phyloP scores from a whole-genome alignment of 169 alveolate species.

The Plasmodium relictum region DNA sequence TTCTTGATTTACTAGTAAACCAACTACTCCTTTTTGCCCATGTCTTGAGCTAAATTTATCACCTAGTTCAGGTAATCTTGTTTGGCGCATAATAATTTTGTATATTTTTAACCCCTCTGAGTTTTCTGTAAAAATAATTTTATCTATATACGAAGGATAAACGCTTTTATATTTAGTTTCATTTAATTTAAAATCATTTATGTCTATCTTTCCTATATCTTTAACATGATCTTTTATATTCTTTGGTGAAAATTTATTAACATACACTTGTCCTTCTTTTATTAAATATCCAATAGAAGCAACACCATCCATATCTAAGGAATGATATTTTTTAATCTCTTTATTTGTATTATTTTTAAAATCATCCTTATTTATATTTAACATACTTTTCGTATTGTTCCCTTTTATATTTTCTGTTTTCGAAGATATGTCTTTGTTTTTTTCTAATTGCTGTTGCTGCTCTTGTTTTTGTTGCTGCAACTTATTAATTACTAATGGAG shows the following conservation, averaged over 20 bases:
- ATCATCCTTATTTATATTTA: background rate
- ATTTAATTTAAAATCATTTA: slow-evolving; percentile 77
- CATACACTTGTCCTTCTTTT: slow-evolving; percentile 92
- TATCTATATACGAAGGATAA: slow-evolving; percentile 93
- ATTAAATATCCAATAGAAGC: slow-evolving; percentile 93
- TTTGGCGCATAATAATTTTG: slow-evolving; percentile 94
- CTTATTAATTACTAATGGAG: slow-evolving; percentile 44
- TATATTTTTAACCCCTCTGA: slow-evolving; percentile 92
- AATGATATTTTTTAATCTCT: slow-evolving; percentile 69
- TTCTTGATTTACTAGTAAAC: slow-evolving; percentile 97
- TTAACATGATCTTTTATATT: slow-evolving; percentile 82
- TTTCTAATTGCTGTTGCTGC: background rate
- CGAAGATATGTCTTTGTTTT: background rate
- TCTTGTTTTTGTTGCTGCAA: slow-evolving; percentile 46
- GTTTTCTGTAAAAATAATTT: slow-evolving; percentile 95
- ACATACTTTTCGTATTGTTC: background rate
- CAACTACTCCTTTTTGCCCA: slow-evolving; percentile 99
- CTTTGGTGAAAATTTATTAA: slow-evolving; percentile 91
- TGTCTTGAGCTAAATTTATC: slow-evolving; percentile 99
- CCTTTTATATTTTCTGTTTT: background rate
- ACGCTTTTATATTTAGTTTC: slow-evolving; percentile 82
- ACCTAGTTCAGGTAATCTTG: slow-evolving; percentile 98
- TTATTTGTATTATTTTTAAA: slow-evolving; percentile 2
- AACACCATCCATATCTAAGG: slow-evolving; percentile 95
- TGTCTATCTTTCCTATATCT: slow-evolving; percentile 78